Evolutionary conservation across 495 filamentous ascomycete genomes (phyloP), one percentile per base, ranked within the genome.

Genomic region (Endocarpon pusillum): DNA sequence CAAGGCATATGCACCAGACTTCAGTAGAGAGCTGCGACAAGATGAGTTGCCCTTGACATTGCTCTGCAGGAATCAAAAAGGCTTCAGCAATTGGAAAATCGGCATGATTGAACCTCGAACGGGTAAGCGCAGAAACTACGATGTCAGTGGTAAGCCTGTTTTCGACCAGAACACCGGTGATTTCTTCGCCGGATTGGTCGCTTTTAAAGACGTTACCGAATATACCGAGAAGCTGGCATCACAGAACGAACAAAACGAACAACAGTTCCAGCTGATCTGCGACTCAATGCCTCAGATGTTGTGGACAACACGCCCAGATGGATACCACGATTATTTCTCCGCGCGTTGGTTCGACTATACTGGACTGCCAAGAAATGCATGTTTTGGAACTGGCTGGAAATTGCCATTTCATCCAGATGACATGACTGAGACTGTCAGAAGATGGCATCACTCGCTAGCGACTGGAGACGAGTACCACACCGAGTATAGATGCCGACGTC

Each of bases 301-400:
- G 25, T 81, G 74, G 76, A 78, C 75, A 1, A 64, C 71, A 0
- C 66, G 44, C 3, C 57, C 71, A 2, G 59, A 70, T 8, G 75
- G 77, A 1, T 34, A 48, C 12, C 61, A 70, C 38, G 77, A 81
- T 42, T 81, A 75, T 52, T 81, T 68, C 44, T 74, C 71, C 17
- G 61, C 64, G 24, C 52, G 71, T 17, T 82, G 77, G 75, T 81
- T 78, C 36, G 64, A 68, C 31, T 81, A 76, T 43, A 83, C 78
- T 1, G 76, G 78, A 1, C 44, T 78, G 21, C 62, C 68, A 0
- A 48, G 51, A 21, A 64, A 76, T 36, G 44, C 69, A 8, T 64
- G 58, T 11, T 19, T 60, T 3, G 66, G 64, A 8, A 31, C 28
- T 16, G 54, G 53, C 8, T 61, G 59, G 54, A 32, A 46, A 37